Evolutionary conservation across 2,329 filamentous ascomycete genomes (phyloP), one percentile per base, ranked within the genome.

Genomic region (Rutstroemia sp.): DNA sequence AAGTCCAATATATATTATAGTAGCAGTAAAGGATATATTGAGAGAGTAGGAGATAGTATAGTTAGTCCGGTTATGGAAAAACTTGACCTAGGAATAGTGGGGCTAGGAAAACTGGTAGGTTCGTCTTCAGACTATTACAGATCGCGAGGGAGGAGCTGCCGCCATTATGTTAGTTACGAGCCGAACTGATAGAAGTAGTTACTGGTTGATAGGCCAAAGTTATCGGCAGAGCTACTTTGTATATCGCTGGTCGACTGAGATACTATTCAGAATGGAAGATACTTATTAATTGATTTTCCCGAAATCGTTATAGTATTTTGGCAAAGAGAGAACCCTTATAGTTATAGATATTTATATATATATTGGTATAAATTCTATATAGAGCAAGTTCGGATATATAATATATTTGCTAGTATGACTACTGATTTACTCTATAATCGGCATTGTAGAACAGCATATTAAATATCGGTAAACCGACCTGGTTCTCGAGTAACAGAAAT

Each of bases 311-410:
- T 7, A 6, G 25, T 27, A 6, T 27, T 27, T 27, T 27, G 25
- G 6, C 25, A 27, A 27, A 27, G 21, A 9, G 25, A 16, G 16
- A 21, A 12, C 7, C 39, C 78, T 69, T 69, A 82, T 80, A 73
- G 60, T 78, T 75, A 57, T 72, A 76, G 27, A 84, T 73, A 2
- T 73, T 72, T 42, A 71, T 71, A 64, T 84, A 76, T 17, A 83
- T 77, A 21, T 77, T 73, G 1, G 75, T 73, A 39, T 78, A 77
- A 3, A 84, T 69, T 23, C 77, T 72, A 19, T 78, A 73, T 17
- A 85, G 71, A 10, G 80, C 77, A 47, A 85, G 78, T 63, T 84
- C 80, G 0, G 81, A 82, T 2, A 78, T 74, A 65, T 82, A 84
- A 61, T 84, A 76, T 57, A 81, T 78, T 59, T 81, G 76, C 56